Percentiles rank a stretch among this genome's conserved stretches.
These are phyloP conservation scores for Backusella parvicylindrica DNA, from an alignment of 192 early-diverging fungal genomes.

Conservation along the genomic window DNA sequence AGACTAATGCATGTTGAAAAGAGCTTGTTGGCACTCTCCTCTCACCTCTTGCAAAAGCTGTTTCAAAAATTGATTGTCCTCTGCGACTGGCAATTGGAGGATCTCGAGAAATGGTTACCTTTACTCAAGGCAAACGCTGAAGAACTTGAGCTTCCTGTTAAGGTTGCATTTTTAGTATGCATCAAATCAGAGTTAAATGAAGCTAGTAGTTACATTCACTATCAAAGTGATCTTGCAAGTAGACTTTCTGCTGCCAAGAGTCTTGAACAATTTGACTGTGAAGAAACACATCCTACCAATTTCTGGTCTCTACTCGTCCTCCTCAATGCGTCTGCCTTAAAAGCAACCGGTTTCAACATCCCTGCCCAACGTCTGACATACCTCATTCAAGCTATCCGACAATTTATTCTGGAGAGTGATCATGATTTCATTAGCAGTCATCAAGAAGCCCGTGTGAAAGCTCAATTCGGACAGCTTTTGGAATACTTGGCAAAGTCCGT, in stretches of 20 bases:
- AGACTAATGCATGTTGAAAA: background rate
- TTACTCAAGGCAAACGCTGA: background rate
- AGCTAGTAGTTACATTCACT: constrained; percentile 7
- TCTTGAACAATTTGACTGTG: constrained; percentile 13
- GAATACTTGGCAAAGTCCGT: constrained; percentile 31
- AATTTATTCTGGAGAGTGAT: constrained; percentile 27
- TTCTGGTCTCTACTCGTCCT: constrained; percentile 20
- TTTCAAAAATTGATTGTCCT: background rate
- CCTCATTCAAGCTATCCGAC: constrained; percentile 38
- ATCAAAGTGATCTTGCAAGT: constrained; percentile 29
- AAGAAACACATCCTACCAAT: background rate
- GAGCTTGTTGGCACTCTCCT: background rate
- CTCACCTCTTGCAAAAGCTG: constrained; percentile 1
- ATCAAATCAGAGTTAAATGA: constrained; percentile 16
- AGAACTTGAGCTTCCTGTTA: background rate
- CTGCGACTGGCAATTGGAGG: background rate
- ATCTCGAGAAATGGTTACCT: background rate
- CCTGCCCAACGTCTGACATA: constrained; percentile 36
- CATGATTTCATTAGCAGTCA: background rate
- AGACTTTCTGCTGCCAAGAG: constrained; percentile 15
- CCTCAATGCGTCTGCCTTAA: constrained; percentile 22
- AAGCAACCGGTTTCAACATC: constrained; percentile 21
- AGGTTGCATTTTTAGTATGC: constrained; percentile 20
- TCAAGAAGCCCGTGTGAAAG: constrained; percentile 9
- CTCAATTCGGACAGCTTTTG: constrained; percentile 34